Base-by-base conservation (phyloP, 1,284 basidiomycete genomes). In the Kalmanozyma brasiliensis region DNA sequence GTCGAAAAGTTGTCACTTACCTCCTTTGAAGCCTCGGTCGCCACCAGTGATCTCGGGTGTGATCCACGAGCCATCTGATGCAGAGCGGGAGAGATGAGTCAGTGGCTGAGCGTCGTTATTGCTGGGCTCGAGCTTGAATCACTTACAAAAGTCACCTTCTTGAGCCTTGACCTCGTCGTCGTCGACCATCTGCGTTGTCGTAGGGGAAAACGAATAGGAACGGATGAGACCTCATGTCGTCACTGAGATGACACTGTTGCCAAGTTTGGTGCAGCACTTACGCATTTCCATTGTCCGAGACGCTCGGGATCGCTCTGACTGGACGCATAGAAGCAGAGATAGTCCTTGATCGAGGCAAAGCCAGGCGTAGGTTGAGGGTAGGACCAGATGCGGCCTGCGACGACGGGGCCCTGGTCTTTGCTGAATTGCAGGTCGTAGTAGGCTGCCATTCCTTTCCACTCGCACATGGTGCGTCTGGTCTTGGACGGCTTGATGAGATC, bases 11-110 rank as follows among this genome's bases (percentile, higher is more conserved):
- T 32, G 34, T 17, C 19, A 71, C 68, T 74, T 65, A 73, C 76
- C 78, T 48, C 77, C 78, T 65, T 80, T 80, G 46, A 80, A 77
- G 34, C 78, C 78, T 43, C 67, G 61, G 23, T 78, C 62, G 5
- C 78, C 78, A 13, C 78, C 78, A 8, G 69, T 78, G 42, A 80
- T 80, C 61, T 78, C 76, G 24, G 77, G 76, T 19, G 77, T 79
- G 47, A 77, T 78, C 77, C 78, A 80, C 10, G 71, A 74, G 16
- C 74, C 78, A 37, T 78, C 77, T 77, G 33, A 42, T 32, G 8
- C 32, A 16, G 22, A 4, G 17, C 3, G 29, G 3, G 4, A 10
- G 13, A 33, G 6, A n/a, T 9, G 11, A 23, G 11, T 22, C 17
- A 37, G 20, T 17, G 8, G 9, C 2, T 23, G 32, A 34, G 38